Evolutionary conservation across 73 alveolate genomes (phyloP), one percentile per base, ranked within the genome.

Genomic region (Paramecium octaurelia): DNA sequence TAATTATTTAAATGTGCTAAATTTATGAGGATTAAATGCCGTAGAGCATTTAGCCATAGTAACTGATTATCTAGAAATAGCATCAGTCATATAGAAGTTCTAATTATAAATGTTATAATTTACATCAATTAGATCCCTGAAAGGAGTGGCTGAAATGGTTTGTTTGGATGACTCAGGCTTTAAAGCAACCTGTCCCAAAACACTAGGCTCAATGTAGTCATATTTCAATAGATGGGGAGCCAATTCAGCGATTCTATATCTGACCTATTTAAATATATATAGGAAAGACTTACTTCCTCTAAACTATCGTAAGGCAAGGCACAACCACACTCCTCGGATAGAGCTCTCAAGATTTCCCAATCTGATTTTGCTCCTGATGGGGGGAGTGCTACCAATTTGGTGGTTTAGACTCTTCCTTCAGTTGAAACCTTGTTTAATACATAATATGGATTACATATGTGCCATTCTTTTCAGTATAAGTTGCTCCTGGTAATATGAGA

Each of bases 41-140:
- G 96, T 95, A 8, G 97, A 95, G 96, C 99, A 97, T 85, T 94
- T 87, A 6, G 99, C 99, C 99, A 97, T 96, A n/a, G 94, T 93
- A 68, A 83, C 88, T 18, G 96, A 80, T 58, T 95, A 92, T 86
- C 98, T 94, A 8, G 98, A 96, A 35, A 97, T 93, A 20, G 98
- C 95, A 88, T 97, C 99, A 54, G 98, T 97, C 98, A 95, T 95
- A 92, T 97, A 97, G 96, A 97, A 97, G 93, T 97, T 96, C 86
- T 93, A 31, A 29, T 58, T 8, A 73, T 31, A 57, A 18, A n/a
- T 8, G 11, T 5, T 21, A 11, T 14, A 18, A 4, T 34, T 64
- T 92, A 73, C 91, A 71, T 94, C 97, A 35, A 94, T 87, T 40
- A 84, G 86, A 92, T 95, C 98, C 27, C 92, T 86, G 23, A 95